Percentiles rank a stretch among this genome's conserved stretches.
phyloP scores from a whole-genome alignment of 176 grass and related monocot species.

The Oryza glaberrima region DNA sequence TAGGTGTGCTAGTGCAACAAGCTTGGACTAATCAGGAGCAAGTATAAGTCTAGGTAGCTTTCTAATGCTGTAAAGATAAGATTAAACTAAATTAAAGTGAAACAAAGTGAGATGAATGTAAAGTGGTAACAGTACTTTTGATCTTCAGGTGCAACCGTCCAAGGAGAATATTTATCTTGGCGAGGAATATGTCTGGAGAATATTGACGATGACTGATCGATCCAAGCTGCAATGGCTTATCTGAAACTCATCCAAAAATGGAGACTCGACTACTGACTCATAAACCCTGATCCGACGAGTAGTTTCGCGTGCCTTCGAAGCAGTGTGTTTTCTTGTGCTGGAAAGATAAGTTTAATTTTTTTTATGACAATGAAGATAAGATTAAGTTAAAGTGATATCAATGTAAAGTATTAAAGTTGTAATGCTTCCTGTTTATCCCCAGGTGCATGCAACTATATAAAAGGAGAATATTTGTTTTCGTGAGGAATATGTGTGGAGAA shows the following conservation, averaged over 20 bases:
- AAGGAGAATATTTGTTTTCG: slow-evolving; percentile 9
- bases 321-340: neutral
- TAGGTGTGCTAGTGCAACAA: slow-evolving; percentile 2
- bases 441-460: neutral
- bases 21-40: slow-evolving; percentile 33
- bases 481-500: slow-evolving; percentile 31
- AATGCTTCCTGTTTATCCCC: slow-evolving; percentile 49
- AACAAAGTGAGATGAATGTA: slow-evolving; percentile 18
- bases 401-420: neutral
- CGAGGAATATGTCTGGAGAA: slow-evolving; percentile 33
- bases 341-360: neutral
- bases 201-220: slow-evolving; percentile 14
- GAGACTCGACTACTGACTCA: neutral
- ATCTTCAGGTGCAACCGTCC: slow-evolving; percentile 15
- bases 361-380: neutral
- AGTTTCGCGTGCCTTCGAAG: neutral
- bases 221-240: neutral
- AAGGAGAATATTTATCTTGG: slow-evolving; percentile 9
- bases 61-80: slow-evolving; percentile 25
- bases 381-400: slow-evolving; percentile 26
- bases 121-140: slow-evolving; percentile 35
- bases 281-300: neutral
- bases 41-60: slow-evolving; percentile 26
- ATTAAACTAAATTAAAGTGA: neutral
- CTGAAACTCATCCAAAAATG: neutral